A percentile compares a stretch with the other conserved stretches of the same genome.
These are phyloP conservation scores for Stipa capillata DNA, from an alignment of 176 grass and related monocot species.

Conservation along the genomic window DNA sequence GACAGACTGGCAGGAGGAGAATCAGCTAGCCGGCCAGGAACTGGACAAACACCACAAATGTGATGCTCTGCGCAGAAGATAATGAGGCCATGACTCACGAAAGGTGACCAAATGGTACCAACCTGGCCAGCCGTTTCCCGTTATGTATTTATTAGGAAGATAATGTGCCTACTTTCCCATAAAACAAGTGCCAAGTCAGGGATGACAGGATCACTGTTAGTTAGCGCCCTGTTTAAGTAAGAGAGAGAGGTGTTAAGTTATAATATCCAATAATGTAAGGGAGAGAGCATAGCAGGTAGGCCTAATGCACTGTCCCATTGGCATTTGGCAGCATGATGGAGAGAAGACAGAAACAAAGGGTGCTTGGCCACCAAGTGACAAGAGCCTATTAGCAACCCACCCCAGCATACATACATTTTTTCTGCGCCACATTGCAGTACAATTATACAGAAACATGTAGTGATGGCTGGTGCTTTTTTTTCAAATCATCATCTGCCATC, in stretches of 20 bases:
- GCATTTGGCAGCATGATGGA: slow-evolving; percentile 2
- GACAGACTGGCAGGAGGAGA: slow-evolving; percentile 34
- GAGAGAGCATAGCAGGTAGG: slow-evolving; percentile 34
- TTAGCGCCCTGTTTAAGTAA: not conserved
- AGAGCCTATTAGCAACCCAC: slow-evolving; percentile 12
- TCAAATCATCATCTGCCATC: slow-evolving; percentile 9
- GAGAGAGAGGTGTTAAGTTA: not conserved
- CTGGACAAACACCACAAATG: not conserved
- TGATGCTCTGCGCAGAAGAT: not conserved
- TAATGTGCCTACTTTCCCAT: slow-evolving; percentile 2
- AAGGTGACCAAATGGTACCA: not conserved
- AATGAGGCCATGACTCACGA: not conserved
- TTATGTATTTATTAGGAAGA: not conserved
- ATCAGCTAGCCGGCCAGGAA: slow-evolving; percentile 13
- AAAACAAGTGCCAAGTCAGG: slow-evolving; percentile 25
- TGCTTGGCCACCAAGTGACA: slow-evolving; percentile 33
- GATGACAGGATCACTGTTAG: not conserved
- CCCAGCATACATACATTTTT: not conserved
- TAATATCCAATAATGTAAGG: slow-evolving; percentile 27
- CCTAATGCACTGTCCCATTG: slow-evolving; percentile 37
- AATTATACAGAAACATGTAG: not conserved
- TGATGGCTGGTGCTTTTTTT: not conserved
- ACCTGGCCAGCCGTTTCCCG: slow-evolving; percentile 6
- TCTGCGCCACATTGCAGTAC: not conserved
- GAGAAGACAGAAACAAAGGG: not conserved